Evolutionary conservation across 176 grass and related monocot species (phyloP).

Genomic region (Cocos nucifera): DNA sequence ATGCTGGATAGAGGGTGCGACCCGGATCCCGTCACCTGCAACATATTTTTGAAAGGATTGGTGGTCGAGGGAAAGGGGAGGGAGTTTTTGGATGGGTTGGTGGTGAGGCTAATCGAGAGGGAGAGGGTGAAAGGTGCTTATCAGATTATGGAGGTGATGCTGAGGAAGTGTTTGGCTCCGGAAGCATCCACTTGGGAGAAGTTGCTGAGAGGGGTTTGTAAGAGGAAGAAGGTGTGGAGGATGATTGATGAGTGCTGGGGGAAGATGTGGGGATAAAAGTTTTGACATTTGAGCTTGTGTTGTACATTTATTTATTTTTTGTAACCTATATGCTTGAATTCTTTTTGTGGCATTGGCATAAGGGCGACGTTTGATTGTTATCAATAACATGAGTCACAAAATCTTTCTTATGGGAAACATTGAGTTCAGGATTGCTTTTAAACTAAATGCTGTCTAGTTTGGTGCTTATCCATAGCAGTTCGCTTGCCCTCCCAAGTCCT

Average conservation of each 20-base stretch:
- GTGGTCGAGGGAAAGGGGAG: constrained; percentile 30
- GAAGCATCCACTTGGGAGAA: constrained; percentile 41
- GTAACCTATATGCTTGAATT: no score
- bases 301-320: no score
- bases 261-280: constrained; percentile 42
- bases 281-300: no score
- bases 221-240: constrained; percentile 30
- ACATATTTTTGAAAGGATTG: constrained; percentile 53
- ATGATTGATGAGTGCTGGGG: constrained; percentile 59
- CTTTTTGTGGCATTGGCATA: no score
- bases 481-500: no score
- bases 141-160: constrained; percentile 55
- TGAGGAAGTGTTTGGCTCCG: constrained; percentile 59
- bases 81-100: constrained; percentile 76
- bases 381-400: no score
- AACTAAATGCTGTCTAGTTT: no score
- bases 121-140: constrained; percentile 44
- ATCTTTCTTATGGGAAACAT: no score
- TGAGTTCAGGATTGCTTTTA: no score
- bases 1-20: constrained; percentile 82
- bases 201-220: constrained; percentile 45
- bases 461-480: no score
- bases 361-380: no score
- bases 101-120: constrained; percentile 52
- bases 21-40: constrained; percentile 69